A percentile compares a stretch with the other conserved stretches of the same genome.
phyloP scores from a whole-genome alignment of 805 yeast genomes.

The Cyberlindnera mississippiensis region DNA sequence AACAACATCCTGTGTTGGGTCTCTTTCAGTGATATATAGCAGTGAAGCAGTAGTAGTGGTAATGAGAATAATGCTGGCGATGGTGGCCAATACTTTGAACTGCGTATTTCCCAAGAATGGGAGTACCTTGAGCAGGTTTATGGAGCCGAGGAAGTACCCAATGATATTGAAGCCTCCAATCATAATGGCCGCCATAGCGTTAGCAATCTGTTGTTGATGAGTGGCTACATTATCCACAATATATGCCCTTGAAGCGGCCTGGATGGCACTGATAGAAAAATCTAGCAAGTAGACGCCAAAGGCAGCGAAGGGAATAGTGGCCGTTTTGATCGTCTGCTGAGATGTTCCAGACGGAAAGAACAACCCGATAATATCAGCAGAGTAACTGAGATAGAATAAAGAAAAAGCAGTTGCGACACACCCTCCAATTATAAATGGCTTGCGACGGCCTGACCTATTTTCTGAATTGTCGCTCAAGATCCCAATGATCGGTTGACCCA shows the following conservation, averaged over 20 bases:
- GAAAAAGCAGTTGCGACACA: slow-evolving; percentile 44
- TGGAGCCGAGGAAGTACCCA: slow-evolving; percentile 51
- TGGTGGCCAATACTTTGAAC: slow-evolving; percentile 44
- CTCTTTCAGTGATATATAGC: slow-evolving; percentile 40
- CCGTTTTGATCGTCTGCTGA: slow-evolving; percentile 25
- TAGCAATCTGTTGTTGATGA: slow-evolving; percentile 52
- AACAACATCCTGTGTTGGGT: slow-evolving; percentile 40
- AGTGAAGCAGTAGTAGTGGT: slow-evolving; percentile 34
- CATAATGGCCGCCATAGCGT: slow-evolving; percentile 67
- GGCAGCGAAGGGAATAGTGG: slow-evolving; percentile 48
- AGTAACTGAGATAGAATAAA: slow-evolving; percentile 42
- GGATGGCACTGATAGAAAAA: slow-evolving; percentile 54
- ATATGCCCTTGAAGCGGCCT: slow-evolving; percentile 57
- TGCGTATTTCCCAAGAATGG: slow-evolving; percentile 45
- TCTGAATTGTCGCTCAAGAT: slow-evolving; percentile 49
- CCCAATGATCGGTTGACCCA: slow-evolving; percentile 65
- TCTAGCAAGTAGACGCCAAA: slow-evolving; percentile 50
- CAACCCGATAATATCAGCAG: slow-evolving; percentile 36
- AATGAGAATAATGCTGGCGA: slow-evolving; percentile 38
- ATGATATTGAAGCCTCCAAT: slow-evolving; percentile 55
- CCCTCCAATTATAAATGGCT: slow-evolving; percentile 57
- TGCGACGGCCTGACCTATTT: slow-evolving; percentile 44
- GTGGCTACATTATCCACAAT: slow-evolving; percentile 59
- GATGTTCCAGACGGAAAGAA: slow-evolving; percentile 27
- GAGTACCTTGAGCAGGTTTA: slow-evolving; percentile 37